Evolutionary conservation across 2,329 filamentous ascomycete species (phyloP), one percentile per base, ranked within the genome.

Genomic region (Grosmannia huntii): DNA sequence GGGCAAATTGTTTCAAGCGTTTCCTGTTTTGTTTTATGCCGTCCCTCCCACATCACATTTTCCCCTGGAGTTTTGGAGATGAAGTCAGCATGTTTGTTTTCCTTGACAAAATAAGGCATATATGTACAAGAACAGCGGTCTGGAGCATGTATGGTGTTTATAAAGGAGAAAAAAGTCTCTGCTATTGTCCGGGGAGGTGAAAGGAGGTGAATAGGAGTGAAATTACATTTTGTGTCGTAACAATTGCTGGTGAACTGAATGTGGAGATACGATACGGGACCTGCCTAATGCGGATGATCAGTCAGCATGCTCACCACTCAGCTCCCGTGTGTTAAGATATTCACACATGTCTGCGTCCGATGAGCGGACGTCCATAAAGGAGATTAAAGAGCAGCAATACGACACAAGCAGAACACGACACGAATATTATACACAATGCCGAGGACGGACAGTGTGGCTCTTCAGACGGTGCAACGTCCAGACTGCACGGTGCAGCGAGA

Each of bases 121-220:
- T 19, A 57, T 52, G 55, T 49, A 48, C 21, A 19, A 27, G 21
- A 38, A 23, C 23, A 49, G 33, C 28, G 44, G 55, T 38, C 38
- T 14, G 53, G 55, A 56, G 46, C 55, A 56, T 56, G 31, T 16
- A 27, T 21, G 55, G 55, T 56, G 46, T 49, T 50, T 33, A 33
- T 33, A 16, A 14, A 48, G n/a, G 23, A 50, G 33, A 28, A 23
- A 21, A 44, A 49, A 54, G 25, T 33, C 23, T n/a, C 52, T 25
- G 21, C 27, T 28, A 28, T 28, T n/a, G n/a, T n/a, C n/a, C n/a
- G 27, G 27, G 27, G 23, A 28, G 33, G 7, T 14, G 5, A 36
- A 16, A 23, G n/a, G n/a, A 53, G n/a, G 28, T 36, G 28, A 53
- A 53, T 12, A 16, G 36, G 36, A 38, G 31, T 38, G 31, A 38